phyloP scores from a whole-genome alignment of 169 alveolate species.

The Plasmodium gonderi region DNA sequence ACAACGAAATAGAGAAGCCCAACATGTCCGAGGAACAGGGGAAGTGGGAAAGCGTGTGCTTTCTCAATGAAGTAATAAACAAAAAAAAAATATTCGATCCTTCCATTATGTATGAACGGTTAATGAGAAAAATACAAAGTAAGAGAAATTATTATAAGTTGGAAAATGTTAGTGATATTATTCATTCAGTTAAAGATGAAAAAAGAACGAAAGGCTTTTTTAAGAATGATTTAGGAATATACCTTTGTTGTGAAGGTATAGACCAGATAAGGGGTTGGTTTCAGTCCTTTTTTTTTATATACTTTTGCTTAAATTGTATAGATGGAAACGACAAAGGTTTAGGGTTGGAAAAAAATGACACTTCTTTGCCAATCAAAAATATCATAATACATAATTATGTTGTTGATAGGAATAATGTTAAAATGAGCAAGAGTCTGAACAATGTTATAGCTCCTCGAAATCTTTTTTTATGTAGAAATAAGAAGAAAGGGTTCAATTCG shows the following conservation, averaged over 20 bases:
- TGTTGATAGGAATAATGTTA: slow-evolving; percentile 93
- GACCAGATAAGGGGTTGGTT: slow-evolving; percentile 92
- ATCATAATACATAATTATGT: slow-evolving; percentile 95
- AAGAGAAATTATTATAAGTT: background rate
- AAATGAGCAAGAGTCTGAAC: slow-evolving; percentile 95
- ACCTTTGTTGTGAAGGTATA: slow-evolving; percentile 84
- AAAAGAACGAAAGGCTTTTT: background rate
- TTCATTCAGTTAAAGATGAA: background rate
- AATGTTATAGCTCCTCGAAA: slow-evolving; percentile 86
- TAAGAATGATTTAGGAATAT: background rate
- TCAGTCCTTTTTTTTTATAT: slow-evolving; percentile 83
- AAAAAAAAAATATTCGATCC: slow-evolving; percentile 64
- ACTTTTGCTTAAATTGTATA: slow-evolving; percentile 48
- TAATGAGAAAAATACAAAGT: slow-evolving; percentile 21
- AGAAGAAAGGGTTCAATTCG: background rate
- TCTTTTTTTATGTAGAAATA: background rate
- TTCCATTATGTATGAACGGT: slow-evolving; percentile 12
- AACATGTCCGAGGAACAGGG: background rate
- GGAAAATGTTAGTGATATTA: background rate
- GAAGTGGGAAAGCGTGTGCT: background rate
- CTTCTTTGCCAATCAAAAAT: slow-evolving; percentile 89
- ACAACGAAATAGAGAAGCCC: background rate
- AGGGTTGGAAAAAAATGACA: slow-evolving; percentile 14
- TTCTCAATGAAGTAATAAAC: slow-evolving; percentile 32
- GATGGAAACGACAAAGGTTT: background rate